Evolutionary conservation across 257 asterid genomes (phyloP), one percentile per base, ranked within the genome.

Genomic region (Solanum bulbocastanum): DNA sequence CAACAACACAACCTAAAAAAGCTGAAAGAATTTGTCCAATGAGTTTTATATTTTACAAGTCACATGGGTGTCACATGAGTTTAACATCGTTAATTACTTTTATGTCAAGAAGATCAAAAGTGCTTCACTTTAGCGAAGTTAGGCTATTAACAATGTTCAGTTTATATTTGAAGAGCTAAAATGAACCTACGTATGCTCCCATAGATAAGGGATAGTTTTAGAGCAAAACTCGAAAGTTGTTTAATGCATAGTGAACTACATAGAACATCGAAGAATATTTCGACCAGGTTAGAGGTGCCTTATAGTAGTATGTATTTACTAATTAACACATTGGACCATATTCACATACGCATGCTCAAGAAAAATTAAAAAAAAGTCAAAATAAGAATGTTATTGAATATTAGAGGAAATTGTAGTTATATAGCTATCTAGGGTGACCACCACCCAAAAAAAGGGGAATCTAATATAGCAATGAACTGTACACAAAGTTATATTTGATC

Each of bases 361-460:
- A 60, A 87, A 42, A 68, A 3, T 7, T 15, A 3, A 32, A 81
- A 30, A 40, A 74, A 86, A 3, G 88, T 87, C 90, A 88, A 88
- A 68, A 52, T 40, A 89, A 76, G 90, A 90, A 89, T 88, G 92
- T 89, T 37, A 58, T 72, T 81, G 87, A 52, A 81, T 56, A 37
- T 81, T 75, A 81, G 88, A 72, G 71, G 10, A 71, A 73, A 23
- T 74, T 66, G 12, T 88, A 86, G 89, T 79, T 72, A 60, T 82
- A 14, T 74, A 18, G 83, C 84, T 74, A 60, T 9, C 18, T 89
- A 91, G 95, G 78, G 90, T 83, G 84, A 90, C 85, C 85, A 52
- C 88, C 87, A 91, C 88, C 90, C 90, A 33, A 86, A 83, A 87
- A 78, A 89, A 56, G 36, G 89, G 87, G 87, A 90, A 58, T 79